These are phyloP conservation scores for Ogataea neopini DNA, from an alignment of 805 yeast species.

Conservation along the genomic window DNA sequence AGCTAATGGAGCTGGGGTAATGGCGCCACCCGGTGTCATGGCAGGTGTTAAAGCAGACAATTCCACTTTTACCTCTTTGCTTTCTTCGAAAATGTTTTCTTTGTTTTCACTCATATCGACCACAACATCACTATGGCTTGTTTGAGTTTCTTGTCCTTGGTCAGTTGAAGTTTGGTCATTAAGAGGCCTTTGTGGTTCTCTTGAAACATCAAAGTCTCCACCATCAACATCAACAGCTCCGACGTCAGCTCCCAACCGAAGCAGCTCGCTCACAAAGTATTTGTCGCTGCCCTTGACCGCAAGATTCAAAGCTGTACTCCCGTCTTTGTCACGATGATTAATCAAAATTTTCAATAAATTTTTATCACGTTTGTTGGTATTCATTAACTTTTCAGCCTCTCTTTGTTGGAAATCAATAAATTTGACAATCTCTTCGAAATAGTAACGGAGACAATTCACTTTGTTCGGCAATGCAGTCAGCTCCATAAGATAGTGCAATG, in stretches of 20 bases:
- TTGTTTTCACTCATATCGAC: constrained; percentile 47
- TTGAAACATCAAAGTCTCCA: constrained; percentile 24
- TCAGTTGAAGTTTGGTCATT: too few species aligned
- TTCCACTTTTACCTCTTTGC: neutral
- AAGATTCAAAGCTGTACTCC: constrained; percentile 84
- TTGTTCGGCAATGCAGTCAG: constrained; percentile 46
- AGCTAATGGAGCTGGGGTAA: neutral
- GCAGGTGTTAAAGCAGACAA: constrained; percentile 4
- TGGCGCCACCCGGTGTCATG: neutral
- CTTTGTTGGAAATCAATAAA: constrained; percentile 33
- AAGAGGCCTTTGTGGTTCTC: constrained; percentile 12
- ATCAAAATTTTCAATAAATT: constrained; percentile 56
- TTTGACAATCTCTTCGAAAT: constrained; percentile 40
- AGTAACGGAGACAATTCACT: constrained; percentile 53
- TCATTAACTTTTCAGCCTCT: constrained; percentile 30
- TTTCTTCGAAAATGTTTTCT: constrained; percentile 46
- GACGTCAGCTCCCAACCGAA: constrained; percentile 48
- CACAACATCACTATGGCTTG: neutral
- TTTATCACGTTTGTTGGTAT: constrained; percentile 31
- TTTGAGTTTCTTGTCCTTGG: neutral
- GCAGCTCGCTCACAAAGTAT: constrained; percentile 42
- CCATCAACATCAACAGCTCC: constrained; percentile 20
- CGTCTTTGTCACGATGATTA: constrained; percentile 77
- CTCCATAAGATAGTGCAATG: constrained; percentile 67
- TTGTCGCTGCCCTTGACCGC: constrained; percentile 61